Base-by-base conservation (phyloP, 768 basidiomycete genomes). In the Macrolepiota dolichaula region DNA sequence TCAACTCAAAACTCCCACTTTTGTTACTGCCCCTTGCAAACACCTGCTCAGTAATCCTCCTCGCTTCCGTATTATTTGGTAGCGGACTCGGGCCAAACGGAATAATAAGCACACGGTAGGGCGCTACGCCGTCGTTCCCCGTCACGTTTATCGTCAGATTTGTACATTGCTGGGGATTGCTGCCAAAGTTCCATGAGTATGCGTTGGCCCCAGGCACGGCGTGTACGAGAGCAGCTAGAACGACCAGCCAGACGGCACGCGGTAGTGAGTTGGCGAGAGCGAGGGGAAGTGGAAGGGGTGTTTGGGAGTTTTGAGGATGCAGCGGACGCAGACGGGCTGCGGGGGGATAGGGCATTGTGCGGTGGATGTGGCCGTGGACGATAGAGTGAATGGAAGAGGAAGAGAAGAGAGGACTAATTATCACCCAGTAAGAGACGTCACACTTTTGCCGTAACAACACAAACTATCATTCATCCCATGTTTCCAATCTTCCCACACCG, bases 21-120 rank as follows among this genome's bases (percentile, higher is more conserved):
- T 69, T 75, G 5, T 72, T 69, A 25, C 71, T 66, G 27, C 72
- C 79, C 19, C 73, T 62, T 15, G 35, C 36, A 67, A 92, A 91
- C 4, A 79, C 70, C 12, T 83, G 70, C 65, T 82, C 81, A 53
- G 85, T 69, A 51, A 91, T 86, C 44, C 68, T 81, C 29, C 91
- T 79, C 24, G 79, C 86, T 70, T 94, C 91, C 35, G 82, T 73
- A 61, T 81, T 84, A 63, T 85, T 85, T 3, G 81, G 55, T 12
- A 91, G 77, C 4, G 90, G 83, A 0, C 82, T 77, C 3, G 87
- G 75, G 3, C 90, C 91, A 67, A 78, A 82, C 1, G 91, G 91
- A 38, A 92, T 74, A 55, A 92, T 73, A 22, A 92, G 76, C 55
- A 87, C 74, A 38, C 76, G 78, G 72, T 89, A 94, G 0, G 91